A percentile compares a stretch with the other conserved stretches of the same genome.
Conservation (phyloP, 768 basidiomycete genomes). For the Inosperma sp. region DNA sequence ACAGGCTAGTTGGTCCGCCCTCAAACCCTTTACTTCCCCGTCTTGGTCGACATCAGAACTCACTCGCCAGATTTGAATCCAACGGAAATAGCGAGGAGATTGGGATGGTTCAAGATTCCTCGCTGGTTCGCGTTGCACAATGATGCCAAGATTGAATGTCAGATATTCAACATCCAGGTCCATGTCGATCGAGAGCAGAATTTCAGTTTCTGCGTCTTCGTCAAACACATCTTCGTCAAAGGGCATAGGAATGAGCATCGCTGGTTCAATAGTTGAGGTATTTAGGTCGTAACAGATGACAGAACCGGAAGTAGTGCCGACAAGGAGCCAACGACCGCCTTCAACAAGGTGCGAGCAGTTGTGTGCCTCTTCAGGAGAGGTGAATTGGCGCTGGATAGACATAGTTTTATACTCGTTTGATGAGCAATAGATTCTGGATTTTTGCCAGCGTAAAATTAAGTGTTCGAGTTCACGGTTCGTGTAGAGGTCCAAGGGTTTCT, state of each 20-base stretch:
- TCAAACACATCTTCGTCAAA: not conserved
- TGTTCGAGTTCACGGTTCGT: too few species aligned
- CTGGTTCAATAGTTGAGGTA: not conserved
- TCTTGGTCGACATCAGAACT: not conserved
- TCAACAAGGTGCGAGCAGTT: constrained; percentile 2
- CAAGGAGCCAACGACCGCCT: constrained; percentile 15
- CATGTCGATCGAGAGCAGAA: not conserved
- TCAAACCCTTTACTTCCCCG: not conserved
- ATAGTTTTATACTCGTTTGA: not conserved
- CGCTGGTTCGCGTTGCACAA: not conserved
- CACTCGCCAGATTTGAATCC: not conserved
- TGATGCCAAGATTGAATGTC: not conserved
- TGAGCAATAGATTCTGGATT: too few species aligned
- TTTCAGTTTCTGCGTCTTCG: not conserved
- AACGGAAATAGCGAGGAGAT: not conserved
- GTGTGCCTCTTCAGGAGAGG: not conserved
- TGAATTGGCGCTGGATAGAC: not conserved
- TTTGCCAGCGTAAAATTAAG: too few species aligned
- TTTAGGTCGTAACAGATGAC: constrained; percentile 9
- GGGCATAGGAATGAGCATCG: not conserved
- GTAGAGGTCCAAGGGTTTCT: too few species aligned
- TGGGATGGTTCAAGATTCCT: not conserved
- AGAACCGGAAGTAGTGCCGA: not conserved
- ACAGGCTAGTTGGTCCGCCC: not conserved
- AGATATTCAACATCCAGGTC: not conserved